phyloP scores from a whole-genome alignment of 208 protist genomes.

The Trypanosoma theileri region DNA sequence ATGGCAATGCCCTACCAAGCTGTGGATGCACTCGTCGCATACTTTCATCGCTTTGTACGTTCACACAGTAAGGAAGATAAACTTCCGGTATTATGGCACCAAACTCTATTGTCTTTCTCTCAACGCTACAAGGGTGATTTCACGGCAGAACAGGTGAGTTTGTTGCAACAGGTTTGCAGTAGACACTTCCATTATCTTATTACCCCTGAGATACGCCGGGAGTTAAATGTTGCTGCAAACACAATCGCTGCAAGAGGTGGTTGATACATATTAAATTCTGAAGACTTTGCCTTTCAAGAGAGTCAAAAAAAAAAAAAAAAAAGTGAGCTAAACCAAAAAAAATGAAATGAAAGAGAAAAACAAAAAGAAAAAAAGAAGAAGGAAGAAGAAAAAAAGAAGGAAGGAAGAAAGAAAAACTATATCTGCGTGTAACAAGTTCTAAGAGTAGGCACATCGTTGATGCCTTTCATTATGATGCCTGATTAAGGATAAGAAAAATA shows the following conservation, averaged over 20 bases:
- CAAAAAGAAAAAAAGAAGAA: conserved; percentile 19
- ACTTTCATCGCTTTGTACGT: conserved; percentile 93
- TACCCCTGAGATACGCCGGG: conserved; percentile 81
- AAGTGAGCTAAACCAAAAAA: background rate
- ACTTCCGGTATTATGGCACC: conserved; percentile 97
- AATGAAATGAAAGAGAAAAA: background rate
- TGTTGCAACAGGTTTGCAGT: conserved; percentile 76
- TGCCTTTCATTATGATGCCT: no score
- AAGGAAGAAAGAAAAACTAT: conserved; percentile 15
- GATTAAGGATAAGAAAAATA: no score
- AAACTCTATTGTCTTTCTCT: conserved; percentile 94
- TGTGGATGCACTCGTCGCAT: conserved; percentile 94
- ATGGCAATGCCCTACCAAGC: conserved; percentile 96
- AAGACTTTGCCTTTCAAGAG: no score
- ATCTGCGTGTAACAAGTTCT: no score
- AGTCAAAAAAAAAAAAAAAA: no score
- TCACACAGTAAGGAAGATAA: conserved; percentile 75
- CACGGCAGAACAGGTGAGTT: conserved; percentile 62
- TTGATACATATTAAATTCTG: no score
- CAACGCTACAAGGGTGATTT: conserved; percentile 90
- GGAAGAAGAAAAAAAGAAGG: conserved; percentile 20
- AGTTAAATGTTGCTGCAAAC: conserved; percentile 58
- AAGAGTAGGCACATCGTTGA: no score
- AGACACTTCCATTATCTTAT: conserved; percentile 90
- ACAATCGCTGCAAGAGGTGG: conserved; percentile 11